These are phyloP conservation scores for Ciborinia camelliae DNA, from an alignment of 2,329 filamentous ascomycete genomes.

Conservation along the genomic window DNA sequence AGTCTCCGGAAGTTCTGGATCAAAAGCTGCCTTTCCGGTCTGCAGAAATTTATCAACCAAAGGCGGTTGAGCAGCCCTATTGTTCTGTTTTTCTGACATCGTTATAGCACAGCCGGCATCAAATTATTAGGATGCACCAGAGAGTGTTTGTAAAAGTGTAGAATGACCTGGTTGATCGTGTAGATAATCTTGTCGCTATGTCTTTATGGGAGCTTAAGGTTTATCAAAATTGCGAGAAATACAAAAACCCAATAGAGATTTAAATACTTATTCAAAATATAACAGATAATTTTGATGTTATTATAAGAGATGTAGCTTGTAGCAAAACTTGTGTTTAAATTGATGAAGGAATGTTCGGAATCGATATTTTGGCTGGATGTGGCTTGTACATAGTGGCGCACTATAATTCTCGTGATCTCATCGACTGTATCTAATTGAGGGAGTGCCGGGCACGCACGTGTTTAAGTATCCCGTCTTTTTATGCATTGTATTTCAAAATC, in stretches of 20 bases:
- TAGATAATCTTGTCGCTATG: not conserved
- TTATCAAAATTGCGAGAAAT: not conserved
- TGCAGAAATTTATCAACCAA: conserved; percentile 34
- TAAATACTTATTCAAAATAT: not conserved
- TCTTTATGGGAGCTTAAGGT: not conserved
- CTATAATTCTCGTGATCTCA: no score
- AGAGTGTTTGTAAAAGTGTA: not conserved
- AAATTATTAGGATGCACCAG: not conserved
- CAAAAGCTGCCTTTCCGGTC: conserved; percentile 33
- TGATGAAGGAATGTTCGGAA: not conserved
- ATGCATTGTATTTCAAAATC: no score
- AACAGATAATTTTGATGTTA: no score
- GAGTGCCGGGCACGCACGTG: no score
- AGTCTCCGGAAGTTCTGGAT: conserved; percentile 29
- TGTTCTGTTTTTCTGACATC: not conserved
- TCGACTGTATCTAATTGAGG: no score
- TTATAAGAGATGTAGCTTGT: not conserved
- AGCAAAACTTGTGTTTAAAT: not conserved
- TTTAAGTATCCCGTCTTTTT: no score
- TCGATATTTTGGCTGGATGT: not conserved
- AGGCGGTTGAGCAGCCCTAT: conserved; percentile 25
- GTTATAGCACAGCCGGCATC: not conserved
- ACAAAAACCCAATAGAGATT: not conserved
- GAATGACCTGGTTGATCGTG: not conserved
- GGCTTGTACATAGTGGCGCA: not conserved